Evolutionary conservation across 768 basidiomycete genomes (phyloP).

Genomic region (Ramaria sp.): DNA sequence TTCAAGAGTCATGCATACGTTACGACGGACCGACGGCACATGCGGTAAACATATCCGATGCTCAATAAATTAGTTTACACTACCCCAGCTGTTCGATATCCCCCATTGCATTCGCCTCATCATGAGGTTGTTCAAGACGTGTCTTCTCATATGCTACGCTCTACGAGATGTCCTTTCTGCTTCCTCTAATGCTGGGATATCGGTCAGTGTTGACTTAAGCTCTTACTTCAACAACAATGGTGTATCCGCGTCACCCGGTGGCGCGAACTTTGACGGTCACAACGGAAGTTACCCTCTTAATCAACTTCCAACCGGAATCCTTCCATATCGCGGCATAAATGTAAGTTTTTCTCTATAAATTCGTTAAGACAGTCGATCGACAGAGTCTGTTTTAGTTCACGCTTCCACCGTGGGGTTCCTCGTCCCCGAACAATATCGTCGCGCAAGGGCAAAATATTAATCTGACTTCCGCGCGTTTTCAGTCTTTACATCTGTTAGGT

Average conservation of each 20-base stretch:
- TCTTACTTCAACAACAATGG: constrained; percentile 4
- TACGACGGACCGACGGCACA: too few species aligned
- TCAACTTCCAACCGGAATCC: constrained; percentile 30
- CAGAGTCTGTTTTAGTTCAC: constrained; percentile 26
- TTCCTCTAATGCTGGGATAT: neutral
- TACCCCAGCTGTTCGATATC: neutral
- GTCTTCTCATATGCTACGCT: neutral
- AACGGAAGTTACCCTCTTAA: constrained; percentile 32
- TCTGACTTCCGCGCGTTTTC: constrained; percentile 22
- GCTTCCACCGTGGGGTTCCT: constrained; percentile 32
- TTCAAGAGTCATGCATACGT: too few species aligned
- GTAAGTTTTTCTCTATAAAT: constrained; percentile 16
- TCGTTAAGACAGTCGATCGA: neutral
- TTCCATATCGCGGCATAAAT: constrained; percentile 28
- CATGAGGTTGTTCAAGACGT: neutral
- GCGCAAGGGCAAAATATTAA: constrained; percentile 27
- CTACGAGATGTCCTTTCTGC: neutral
- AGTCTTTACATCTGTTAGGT: constrained; percentile 36
- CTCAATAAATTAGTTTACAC: neutral
- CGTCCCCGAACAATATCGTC: constrained; percentile 32
- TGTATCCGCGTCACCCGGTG: constrained; percentile 1
- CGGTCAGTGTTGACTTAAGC: neutral
- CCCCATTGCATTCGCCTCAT: neutral
- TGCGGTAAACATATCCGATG: too few species aligned
- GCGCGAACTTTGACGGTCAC: constrained; percentile 28